Percentiles rank a stretch among this genome's conserved stretches.
Conservation (phyloP, 805 yeast species). For the Cyberlindnera maritima region DNA sequence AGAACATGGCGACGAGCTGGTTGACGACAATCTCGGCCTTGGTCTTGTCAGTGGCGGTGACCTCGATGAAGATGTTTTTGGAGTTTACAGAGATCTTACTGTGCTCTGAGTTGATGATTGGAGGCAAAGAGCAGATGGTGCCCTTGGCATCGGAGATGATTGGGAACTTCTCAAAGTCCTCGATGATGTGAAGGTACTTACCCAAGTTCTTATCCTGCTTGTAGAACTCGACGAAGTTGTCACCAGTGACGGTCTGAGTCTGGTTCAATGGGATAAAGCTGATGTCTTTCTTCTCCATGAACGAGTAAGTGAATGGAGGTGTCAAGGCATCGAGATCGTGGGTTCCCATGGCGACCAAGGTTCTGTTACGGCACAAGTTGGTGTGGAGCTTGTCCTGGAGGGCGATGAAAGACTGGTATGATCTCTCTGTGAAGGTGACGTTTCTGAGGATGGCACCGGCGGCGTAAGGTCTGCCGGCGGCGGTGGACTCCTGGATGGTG, state of each 20-base stretch:
- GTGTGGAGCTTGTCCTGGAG: slow-evolving; percentile 95
- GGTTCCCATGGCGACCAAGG: slow-evolving; percentile 97
- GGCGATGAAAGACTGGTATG: slow-evolving; percentile 92
- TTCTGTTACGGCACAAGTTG: slow-evolving; percentile 94
- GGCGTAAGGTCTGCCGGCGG: slow-evolving; percentile 82
- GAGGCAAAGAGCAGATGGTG: slow-evolving; percentile 89
- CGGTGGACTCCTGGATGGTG: slow-evolving; percentile 74
- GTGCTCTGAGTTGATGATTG: slow-evolving; percentile 90
- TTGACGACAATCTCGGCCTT: slow-evolving; percentile 91
- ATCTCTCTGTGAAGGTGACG: slow-evolving; percentile 74
- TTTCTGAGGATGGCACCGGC: slow-evolving; percentile 92
- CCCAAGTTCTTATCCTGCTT: slow-evolving; percentile 88
- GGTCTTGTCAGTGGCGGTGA: slow-evolving; percentile 93
- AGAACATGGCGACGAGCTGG: slow-evolving; percentile 93
- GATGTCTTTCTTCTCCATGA: slow-evolving; percentile 73
- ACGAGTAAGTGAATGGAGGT: slow-evolving; percentile 87
- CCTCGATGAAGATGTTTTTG: slow-evolving; percentile 84
- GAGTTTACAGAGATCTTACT: slow-evolving; percentile 86
- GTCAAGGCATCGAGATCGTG: slow-evolving; percentile 83
- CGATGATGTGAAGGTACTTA: slow-evolving; percentile 83
- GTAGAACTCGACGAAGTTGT: slow-evolving; percentile 82
- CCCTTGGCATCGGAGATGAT: slow-evolving; percentile 77
- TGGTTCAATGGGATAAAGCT: slow-evolving; percentile 76
- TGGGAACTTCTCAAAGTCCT: slow-evolving; percentile 86
- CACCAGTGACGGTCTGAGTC: slow-evolving; percentile 66